These are phyloP conservation scores for Arthrobotrys iridis DNA, from an alignment of 2,329 filamentous ascomycete species.

Conservation along the genomic window DNA sequence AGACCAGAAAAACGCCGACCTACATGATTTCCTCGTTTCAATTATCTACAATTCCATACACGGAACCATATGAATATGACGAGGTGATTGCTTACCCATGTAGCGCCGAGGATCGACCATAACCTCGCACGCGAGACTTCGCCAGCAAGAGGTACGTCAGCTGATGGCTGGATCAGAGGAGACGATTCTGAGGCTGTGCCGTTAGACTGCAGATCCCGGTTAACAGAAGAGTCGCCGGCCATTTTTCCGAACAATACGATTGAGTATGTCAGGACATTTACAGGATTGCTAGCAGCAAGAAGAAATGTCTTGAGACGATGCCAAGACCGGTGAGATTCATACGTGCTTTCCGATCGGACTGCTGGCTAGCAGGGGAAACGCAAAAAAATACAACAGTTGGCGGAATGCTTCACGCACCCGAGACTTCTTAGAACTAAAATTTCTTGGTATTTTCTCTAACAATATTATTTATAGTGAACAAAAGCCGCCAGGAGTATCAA, in stretches of 20 bases:
- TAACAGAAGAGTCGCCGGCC: neutral
- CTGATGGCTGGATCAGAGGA: conserved; percentile 5
- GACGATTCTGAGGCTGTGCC: conserved; percentile 23
- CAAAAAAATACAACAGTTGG: conserved; percentile 11
- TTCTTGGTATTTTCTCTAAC: too few species aligned
- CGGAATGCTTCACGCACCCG: neutral
- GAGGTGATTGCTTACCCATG: conserved; percentile 21
- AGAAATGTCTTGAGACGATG: neutral
- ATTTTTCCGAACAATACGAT: conserved; percentile 12
- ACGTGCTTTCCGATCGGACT: conserved; percentile 17
- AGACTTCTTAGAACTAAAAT: too few species aligned
- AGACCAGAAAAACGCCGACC: conserved; percentile 57
- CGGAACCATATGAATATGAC: neutral
- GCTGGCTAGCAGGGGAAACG: neutral
- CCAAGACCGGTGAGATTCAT: neutral
- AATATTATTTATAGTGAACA: too few species aligned
- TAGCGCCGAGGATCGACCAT: conserved; percentile 47
- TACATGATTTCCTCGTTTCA: neutral
- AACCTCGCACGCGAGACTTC: conserved; percentile 47
- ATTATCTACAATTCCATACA: neutral
- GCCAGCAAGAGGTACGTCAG: conserved; percentile 29
- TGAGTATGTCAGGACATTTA: neutral
- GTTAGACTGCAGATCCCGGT: neutral
- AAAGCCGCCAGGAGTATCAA: too few species aligned
- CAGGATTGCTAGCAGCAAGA: neutral